phyloP scores from a whole-genome alignment of 176 grass and related monocot genomes.

The Rhynchospora pubera region DNA sequence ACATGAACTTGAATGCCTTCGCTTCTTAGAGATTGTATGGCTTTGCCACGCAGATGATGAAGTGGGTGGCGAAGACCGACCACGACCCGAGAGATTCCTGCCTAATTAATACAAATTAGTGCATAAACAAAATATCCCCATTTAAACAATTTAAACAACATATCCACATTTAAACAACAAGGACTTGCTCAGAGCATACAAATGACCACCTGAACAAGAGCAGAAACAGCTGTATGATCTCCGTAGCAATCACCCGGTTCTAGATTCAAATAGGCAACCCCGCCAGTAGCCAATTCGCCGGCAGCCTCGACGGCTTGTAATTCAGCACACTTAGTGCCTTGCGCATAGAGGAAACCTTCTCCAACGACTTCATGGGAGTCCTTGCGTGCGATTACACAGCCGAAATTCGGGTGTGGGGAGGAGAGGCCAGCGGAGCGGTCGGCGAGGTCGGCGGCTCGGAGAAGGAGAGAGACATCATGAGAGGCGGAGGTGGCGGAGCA shows the following conservation, averaged over 20 bases:
- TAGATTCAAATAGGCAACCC: slow-evolving; percentile 74
- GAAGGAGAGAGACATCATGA: slow-evolving; percentile 35
- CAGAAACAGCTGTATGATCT: slow-evolving; percentile 48
- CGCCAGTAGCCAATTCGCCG: slow-evolving; percentile 51
- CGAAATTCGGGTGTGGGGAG: slow-evolving; percentile 86
- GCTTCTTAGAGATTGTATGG: slow-evolving; percentile 66
- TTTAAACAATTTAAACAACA: too few species aligned
- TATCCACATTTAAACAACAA: too few species aligned
- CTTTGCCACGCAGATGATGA: slow-evolving; percentile 74
- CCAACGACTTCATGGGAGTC: slow-evolving; percentile 34
- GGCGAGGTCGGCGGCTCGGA: slow-evolving; percentile 61
- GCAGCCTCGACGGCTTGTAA: slow-evolving; percentile 59
- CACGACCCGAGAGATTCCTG: slow-evolving; percentile 83
- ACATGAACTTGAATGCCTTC: slow-evolving; percentile 80
- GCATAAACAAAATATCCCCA: not conserved
- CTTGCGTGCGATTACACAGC: slow-evolving; percentile 54
- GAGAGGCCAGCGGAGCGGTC: slow-evolving; percentile 67
- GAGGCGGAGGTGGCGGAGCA: not conserved
- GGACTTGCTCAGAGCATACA: not conserved
- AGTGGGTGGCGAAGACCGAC: slow-evolving; percentile 79
- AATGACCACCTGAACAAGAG: slow-evolving; percentile 65
- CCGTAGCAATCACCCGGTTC: slow-evolving; percentile 81
- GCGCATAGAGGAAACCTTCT: slow-evolving; percentile 80
- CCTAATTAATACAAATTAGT: slow-evolving; percentile 51
- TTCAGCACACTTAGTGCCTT: slow-evolving; percentile 80